phyloP scores from a whole-genome alignment of 768 basidiomycete genomes.

The Xerocomellus chrysenteron region DNA sequence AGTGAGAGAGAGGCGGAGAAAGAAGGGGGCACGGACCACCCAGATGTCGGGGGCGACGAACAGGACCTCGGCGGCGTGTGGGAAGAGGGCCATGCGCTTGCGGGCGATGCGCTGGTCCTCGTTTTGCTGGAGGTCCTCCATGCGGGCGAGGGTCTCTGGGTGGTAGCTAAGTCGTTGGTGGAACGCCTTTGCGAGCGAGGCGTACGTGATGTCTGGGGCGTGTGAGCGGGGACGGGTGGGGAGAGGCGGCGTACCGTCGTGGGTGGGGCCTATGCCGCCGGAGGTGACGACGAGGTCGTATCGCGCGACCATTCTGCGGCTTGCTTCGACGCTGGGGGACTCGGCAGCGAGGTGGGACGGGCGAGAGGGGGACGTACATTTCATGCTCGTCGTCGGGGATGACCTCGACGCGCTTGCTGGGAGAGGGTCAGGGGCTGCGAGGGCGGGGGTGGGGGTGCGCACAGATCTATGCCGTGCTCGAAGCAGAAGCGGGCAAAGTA shows the following conservation, averaged over 20 bases:
- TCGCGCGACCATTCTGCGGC: conserved; percentile 69
- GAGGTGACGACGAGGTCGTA: conserved; percentile 92
- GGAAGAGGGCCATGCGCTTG: conserved; percentile 89
- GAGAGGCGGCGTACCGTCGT: conserved; percentile 60
- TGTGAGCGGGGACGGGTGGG: neutral
- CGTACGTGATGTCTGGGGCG: conserved; percentile 82
- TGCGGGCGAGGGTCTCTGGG: conserved; percentile 71
- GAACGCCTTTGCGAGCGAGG: conserved; percentile 85
- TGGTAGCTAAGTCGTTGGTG: conserved; percentile 66
- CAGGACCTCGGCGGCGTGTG: conserved; percentile 71
- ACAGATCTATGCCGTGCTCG: conserved; percentile 82
- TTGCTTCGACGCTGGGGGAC: conserved; percentile 71
- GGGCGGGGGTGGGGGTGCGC: conserved; percentile 14
- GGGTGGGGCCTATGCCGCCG: conserved; percentile 90
- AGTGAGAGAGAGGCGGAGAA: neutral
- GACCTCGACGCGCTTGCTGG: conserved; percentile 85
- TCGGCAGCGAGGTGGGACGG: neutral
- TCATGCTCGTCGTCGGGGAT: conserved; percentile 89
- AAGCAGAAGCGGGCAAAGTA: conserved; percentile 89
- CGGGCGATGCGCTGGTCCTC: conserved; percentile 75
- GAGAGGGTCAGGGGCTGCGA: neutral
- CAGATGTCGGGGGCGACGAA: conserved; percentile 80
- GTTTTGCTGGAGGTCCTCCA: conserved; percentile 67
- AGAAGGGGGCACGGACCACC: conserved; percentile 56
- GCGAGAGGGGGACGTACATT: conserved; percentile 46